These are phyloP conservation scores for Forsythia suspensa DNA, from an alignment of 257 asterid genomes.

Conservation along the genomic window DNA sequence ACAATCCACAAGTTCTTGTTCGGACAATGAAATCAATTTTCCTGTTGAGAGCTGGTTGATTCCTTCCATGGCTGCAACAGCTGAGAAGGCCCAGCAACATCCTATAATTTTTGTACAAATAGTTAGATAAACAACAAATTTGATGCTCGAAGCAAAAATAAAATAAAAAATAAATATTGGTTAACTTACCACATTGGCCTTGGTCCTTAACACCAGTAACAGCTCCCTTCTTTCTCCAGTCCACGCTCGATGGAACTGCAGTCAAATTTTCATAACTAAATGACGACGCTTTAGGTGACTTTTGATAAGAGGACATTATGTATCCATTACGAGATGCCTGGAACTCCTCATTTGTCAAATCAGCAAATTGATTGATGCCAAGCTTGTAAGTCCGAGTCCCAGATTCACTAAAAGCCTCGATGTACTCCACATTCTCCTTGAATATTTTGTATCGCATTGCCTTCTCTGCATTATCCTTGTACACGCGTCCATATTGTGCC, in stretches of 20 bases:
- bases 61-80: constrained; percentile 30
- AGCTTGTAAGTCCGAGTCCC: constrained; percentile 29
- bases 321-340: constrained; percentile 27
- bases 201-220: constrained; percentile 37
- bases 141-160: not conserved
- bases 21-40: constrained; percentile 19
- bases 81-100: constrained; percentile 16
- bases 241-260: constrained; percentile 30
- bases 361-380: constrained; percentile 37
- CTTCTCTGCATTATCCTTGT: constrained; percentile 35
- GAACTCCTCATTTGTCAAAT: constrained; percentile 32
- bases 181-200: not conserved
- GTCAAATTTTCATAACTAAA: constrained; percentile 33
- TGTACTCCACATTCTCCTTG: constrained; percentile 34
- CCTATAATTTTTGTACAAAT: too few species aligned
- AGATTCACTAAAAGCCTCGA: constrained; percentile 24
- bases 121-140: too few species aligned
- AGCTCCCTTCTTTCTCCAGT: constrained; percentile 42
- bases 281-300: constrained; percentile 14
- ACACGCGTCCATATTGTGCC: constrained; percentile 25
- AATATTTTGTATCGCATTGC: constrained; percentile 33
- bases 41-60: constrained; percentile 17
- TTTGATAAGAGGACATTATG: not conserved
- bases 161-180: too few species aligned
- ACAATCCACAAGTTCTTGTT: constrained; percentile 26